These are phyloP conservation scores for Fagus crenata DNA, from an alignment of 306 rosid species.

Conservation along the genomic window DNA sequence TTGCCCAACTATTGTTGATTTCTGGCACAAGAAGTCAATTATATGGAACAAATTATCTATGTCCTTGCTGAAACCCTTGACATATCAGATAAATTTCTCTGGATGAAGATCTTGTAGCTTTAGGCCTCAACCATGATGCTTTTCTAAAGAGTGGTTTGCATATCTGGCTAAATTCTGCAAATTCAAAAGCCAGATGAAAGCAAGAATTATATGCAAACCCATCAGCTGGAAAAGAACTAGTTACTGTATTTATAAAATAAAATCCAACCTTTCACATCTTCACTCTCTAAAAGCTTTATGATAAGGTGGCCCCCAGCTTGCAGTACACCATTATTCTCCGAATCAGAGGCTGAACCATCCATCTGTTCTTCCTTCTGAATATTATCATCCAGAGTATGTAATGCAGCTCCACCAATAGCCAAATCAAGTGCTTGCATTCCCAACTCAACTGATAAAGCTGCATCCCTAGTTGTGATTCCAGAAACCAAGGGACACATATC, in stretches of 20 bases:
- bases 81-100: conserved; percentile 92
- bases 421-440: conserved; percentile 79
- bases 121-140: conserved; percentile 85
- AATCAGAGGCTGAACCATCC: conserved; percentile 23
- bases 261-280: conserved; percentile 70
- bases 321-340: conserved; percentile 52
- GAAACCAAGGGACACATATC: conserved; percentile 92
- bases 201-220: neutral
- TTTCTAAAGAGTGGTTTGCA: conserved; percentile 79
- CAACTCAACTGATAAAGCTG: conserved; percentile 73
- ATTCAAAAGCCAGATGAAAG: conserved; percentile 15
- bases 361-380: conserved; percentile 22
- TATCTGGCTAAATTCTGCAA: conserved; percentile 63
- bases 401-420: conserved; percentile 67
- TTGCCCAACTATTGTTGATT: neutral
- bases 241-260: neutral
- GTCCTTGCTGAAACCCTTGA: conserved; percentile 55
- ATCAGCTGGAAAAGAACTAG: conserved; percentile 1
- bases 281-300: conserved; percentile 87
- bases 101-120: conserved; percentile 89
- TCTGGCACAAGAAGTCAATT: neutral
- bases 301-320: conserved; percentile 70
- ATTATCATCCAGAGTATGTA: conserved; percentile 26
- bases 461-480: conserved; percentile 82
- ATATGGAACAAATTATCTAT: conserved; percentile 18